These are phyloP conservation scores for Epichloe baconii DNA, from an alignment of 2,329 filamentous ascomycete species.

Conservation along the genomic window DNA sequence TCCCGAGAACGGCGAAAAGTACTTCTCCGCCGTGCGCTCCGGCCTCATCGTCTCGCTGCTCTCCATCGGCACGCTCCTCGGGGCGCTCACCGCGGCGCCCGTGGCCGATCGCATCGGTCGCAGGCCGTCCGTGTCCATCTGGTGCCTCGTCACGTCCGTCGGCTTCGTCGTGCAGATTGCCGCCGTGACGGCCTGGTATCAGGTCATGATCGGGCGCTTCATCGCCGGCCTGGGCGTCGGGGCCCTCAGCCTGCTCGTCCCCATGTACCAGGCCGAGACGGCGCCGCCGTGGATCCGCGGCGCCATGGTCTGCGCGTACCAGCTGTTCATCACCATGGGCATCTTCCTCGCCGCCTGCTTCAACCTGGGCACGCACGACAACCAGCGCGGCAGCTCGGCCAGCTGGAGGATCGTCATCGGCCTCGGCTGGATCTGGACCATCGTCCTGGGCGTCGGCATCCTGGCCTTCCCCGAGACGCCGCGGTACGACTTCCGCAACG, in stretches of 20 bases:
- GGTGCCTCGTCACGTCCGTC: constrained; percentile 45
- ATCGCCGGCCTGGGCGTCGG: constrained; percentile 57
- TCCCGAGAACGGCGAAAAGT: constrained; percentile 20
- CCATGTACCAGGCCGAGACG: constrained; percentile 65
- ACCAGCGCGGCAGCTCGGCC: constrained; percentile 30
- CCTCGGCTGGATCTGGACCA: constrained; percentile 36
- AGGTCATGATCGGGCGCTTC: constrained; percentile 52
- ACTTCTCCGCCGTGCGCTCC: constrained; percentile 39
- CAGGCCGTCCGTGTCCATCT: constrained; percentile 47
- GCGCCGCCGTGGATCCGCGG: constrained; percentile 54
- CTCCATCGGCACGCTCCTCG: constrained; percentile 47
- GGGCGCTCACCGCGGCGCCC: constrained; percentile 45
- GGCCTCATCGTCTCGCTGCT: constrained; percentile 47
- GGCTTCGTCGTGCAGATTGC: constrained; percentile 58
- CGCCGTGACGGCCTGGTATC: constrained; percentile 42
- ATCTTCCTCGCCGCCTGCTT: constrained; percentile 47
- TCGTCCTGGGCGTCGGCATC: constrained; percentile 35
- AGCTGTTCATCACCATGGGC: constrained; percentile 60
- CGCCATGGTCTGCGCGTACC: constrained; percentile 52
- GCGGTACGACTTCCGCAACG: constrained; percentile 36
- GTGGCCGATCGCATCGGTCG: constrained; percentile 54
- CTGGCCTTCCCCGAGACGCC: constrained; percentile 40
- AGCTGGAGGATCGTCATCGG: constrained; percentile 50
- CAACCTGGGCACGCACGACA: constrained; percentile 46
- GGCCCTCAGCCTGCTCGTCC: constrained; percentile 48